These are phyloP conservation scores for Powellomyces hirtus DNA, from an alignment of 192 early-diverging fungal species.

Conservation along the genomic window DNA sequence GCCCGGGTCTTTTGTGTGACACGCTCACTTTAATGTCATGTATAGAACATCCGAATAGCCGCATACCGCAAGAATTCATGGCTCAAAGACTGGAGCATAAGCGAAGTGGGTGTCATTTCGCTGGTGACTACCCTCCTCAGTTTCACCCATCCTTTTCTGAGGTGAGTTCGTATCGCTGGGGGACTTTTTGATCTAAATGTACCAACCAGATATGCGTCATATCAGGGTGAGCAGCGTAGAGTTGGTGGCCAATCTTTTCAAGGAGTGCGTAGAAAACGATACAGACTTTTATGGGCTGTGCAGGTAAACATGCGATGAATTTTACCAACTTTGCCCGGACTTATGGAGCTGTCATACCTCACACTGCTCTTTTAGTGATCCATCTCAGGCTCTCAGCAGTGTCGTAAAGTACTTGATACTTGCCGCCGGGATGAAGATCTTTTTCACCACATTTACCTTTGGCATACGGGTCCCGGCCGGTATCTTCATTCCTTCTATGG, in stretches of 20 bases:
- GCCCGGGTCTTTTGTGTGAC: neutral
- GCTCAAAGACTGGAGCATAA: constrained; percentile 35
- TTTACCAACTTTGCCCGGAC: neutral
- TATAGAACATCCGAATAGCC: constrained; percentile 34
- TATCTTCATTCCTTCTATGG: constrained; percentile 84
- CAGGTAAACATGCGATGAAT: too few species aligned
- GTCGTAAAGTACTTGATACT: constrained; percentile 37
- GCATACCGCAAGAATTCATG: constrained; percentile 33
- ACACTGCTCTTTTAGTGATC: constrained; percentile 5
- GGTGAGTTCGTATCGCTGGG: constrained; percentile 19
- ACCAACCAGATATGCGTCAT: too few species aligned
- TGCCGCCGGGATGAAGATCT: constrained; percentile 42
- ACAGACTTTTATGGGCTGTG: constrained; percentile 51
- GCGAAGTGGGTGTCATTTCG: constrained; percentile 45
- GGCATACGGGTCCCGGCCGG: constrained; percentile 53
- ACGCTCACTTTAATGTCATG: neutral
- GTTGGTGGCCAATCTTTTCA: constrained; percentile 54
- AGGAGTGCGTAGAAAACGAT: constrained; percentile 55
- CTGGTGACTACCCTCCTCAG: constrained; percentile 49
- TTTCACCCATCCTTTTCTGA: constrained; percentile 43
- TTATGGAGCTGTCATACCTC: neutral
- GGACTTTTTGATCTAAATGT: neutral
- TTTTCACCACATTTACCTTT: constrained; percentile 53
- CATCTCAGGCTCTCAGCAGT: neutral
- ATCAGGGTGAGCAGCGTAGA: constrained; percentile 39